Base-by-base conservation (phyloP, 1,284 basidiomycete species). In the Boletellus sp. region DNA sequence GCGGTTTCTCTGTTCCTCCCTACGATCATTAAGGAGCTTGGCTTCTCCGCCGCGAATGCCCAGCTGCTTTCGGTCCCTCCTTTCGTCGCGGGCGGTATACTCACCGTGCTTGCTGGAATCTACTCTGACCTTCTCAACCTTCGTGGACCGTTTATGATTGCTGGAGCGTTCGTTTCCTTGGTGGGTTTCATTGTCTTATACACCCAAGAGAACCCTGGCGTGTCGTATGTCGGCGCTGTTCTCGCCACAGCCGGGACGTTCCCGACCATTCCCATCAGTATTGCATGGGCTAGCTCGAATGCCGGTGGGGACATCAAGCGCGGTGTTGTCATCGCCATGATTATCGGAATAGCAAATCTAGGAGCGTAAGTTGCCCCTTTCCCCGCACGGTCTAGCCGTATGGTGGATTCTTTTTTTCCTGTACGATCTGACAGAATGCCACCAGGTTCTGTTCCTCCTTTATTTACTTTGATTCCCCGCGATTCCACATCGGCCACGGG, bases 1-100 rank as follows among this genome's bases (percentile, higher is more conserved):
- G 75, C 78, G 12, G 75, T 84, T 54, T 75, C 82, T 22, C 71
- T 84, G 38, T 85, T 85, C 55, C 72, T 71, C 3, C 81, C 81
- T 1, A 80, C 77, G 1, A 81, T 83, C 59, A 75, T 83, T 46
- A 70, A 72, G 8, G 67, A 75, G 45, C 70, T 83, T 6, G 81
- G 82, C 4, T 86, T 74, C 69, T 72, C 75, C 2, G 75, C 81
- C 22, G 74, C 80, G 1, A 62, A 72, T 37, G 82, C 84, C 5
- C 82, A 86, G 56, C 66, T 85, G 2, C 67, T 85, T 15, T 76
- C 76, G 8, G 71, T 79, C 22, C 79, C 80, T 26, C 76, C 78
- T 1, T 82, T 78, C 52, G 69, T 71, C 47, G 71, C 66, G 49
- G 75, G 65, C 37, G 77, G 76, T 52, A 49, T 74, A 38, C 58